phyloP scores from a whole-genome alignment of 768 basidiomycete genomes.

The Baorangia bicolor region DNA sequence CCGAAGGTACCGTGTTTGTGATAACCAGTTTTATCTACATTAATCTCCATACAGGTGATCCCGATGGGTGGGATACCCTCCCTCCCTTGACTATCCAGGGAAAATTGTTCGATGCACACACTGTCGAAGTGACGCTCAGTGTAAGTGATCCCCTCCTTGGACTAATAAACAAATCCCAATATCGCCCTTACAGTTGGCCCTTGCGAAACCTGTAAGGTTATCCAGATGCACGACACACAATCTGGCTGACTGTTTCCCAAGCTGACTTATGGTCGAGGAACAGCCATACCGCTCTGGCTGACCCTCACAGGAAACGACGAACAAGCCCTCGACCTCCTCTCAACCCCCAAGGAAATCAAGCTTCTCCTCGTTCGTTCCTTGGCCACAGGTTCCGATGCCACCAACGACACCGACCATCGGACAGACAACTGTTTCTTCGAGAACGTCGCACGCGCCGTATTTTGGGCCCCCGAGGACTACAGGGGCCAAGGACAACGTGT shows the following conservation, averaged over 20 bases:
- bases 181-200: slow-evolving; percentile 38
- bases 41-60: slow-evolving; percentile 28
- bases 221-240: not conserved
- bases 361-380: slow-evolving; percentile 48
- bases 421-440: slow-evolving; percentile 49
- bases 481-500: slow-evolving; percentile 33
- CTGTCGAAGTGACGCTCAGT: slow-evolving; percentile 29
- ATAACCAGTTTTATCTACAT: not conserved
- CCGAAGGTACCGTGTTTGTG: slow-evolving; percentile 22
- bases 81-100: slow-evolving; percentile 34
- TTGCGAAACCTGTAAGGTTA: slow-evolving; percentile 46
- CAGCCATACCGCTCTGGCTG: slow-evolving; percentile 50
- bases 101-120: slow-evolving; percentile 34
- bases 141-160: slow-evolving; percentile 24
- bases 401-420: slow-evolving; percentile 36
- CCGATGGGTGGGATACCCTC: slow-evolving; percentile 39
- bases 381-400: slow-evolving; percentile 49
- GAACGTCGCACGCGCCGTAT: slow-evolving; percentile 42
- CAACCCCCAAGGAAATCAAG: slow-evolving; percentile 38
- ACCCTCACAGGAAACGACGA: slow-evolving; percentile 44
- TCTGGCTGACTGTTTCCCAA: slow-evolving; percentile 17
- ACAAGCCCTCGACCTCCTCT: slow-evolving; percentile 51
- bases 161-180: not conserved
- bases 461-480: slow-evolving; percentile 40
- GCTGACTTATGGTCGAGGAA: slow-evolving; percentile 52